phyloP scores from a whole-genome alignment of 805 yeast genomes.

The Saturnispora zaruensis region DNA sequence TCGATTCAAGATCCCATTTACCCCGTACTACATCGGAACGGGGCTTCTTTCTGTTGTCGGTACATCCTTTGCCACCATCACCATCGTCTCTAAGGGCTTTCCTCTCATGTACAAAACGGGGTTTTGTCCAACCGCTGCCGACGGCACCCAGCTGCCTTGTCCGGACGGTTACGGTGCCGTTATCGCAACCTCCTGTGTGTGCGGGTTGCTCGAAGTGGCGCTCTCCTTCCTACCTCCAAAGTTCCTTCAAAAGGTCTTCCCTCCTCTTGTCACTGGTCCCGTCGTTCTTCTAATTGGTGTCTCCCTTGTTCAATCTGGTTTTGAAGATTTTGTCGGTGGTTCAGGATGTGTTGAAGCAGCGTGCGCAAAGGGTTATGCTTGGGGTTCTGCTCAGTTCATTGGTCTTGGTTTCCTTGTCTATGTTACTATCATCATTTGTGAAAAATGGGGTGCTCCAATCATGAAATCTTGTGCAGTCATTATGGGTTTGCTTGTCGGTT shows the following conservation, averaged over 20 bases:
- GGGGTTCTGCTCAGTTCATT: slow-evolving; percentile 83
- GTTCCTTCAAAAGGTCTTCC: slow-evolving; percentile 63
- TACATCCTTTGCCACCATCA: slow-evolving; percentile 81
- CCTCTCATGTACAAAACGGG: slow-evolving; percentile 80
- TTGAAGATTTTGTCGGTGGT: slow-evolving; percentile 86
- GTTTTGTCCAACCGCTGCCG: slow-evolving; percentile 50
- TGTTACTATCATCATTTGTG: slow-evolving; percentile 63
- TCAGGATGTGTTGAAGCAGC: slow-evolving; percentile 41
- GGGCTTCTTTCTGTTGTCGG: slow-evolving; percentile 89
- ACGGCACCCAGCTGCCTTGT: slow-evolving; percentile 67
- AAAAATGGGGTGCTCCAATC: slow-evolving; percentile 87
- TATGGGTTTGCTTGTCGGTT: slow-evolving; percentile 75
- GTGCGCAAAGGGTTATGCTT: slow-evolving; percentile 47
- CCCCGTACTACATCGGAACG: slow-evolving; percentile 76
- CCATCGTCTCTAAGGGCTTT: slow-evolving; percentile 66
- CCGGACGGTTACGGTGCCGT: slow-evolving; percentile 89
- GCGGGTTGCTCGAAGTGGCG: slow-evolving; percentile 66
- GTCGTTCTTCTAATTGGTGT: slow-evolving; percentile 82
- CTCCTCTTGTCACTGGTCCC: slow-evolving; percentile 89
- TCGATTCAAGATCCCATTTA: slow-evolving; percentile 64
- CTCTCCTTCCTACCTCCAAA: slow-evolving; percentile 74
- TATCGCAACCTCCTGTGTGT: slow-evolving; percentile 66
- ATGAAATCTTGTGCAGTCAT: slow-evolving; percentile 93
- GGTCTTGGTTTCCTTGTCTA: slow-evolving; percentile 85
- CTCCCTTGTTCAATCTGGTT: slow-evolving; percentile 59